These are phyloP conservation scores for Rhinocladiella mackenziei DNA, from an alignment of 2,329 filamentous ascomycete species.

Conservation along the genomic window DNA sequence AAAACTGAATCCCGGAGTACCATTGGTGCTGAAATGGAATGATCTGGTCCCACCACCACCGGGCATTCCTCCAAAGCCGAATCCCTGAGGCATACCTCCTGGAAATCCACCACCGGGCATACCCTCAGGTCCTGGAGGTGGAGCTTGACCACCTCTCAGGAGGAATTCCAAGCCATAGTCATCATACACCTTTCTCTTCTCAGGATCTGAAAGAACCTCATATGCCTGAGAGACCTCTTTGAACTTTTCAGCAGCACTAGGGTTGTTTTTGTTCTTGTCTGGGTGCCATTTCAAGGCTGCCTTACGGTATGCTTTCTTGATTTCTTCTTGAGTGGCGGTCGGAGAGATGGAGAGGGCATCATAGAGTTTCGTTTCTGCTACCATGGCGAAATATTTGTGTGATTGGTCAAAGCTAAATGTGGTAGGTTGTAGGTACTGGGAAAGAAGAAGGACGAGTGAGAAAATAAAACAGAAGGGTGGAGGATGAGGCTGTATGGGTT, in stretches of 20 bases:
- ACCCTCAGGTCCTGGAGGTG: constrained; percentile 55
- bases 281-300: constrained; percentile 88
- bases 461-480: constrained; percentile 10
- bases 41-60: constrained; percentile 41
- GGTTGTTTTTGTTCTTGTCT: constrained; percentile 95
- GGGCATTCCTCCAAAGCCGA: constrained; percentile 46
- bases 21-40: constrained; percentile 52
- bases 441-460: constrained; percentile 18
- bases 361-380: constrained; percentile 93
- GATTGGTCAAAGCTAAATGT: constrained; percentile 21
- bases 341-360: constrained; percentile 76
- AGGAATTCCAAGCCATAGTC: constrained; percentile 92
- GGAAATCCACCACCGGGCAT: constrained; percentile 44
- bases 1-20: constrained; percentile 69
- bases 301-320: constrained; percentile 95
- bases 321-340: constrained; percentile 81
- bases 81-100: constrained; percentile 51
- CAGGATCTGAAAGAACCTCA: constrained; percentile 93
- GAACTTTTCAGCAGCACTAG: constrained; percentile 84
- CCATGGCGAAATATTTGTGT: constrained; percentile 57
- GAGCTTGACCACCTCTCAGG: constrained; percentile 70
- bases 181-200: constrained; percentile 94
- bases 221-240: constrained; percentile 98
- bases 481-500: constrained; percentile 13
- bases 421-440: constrained; percentile 29